Evolutionary conservation across 2,329 filamentous ascomycete genomes (phyloP).

Genomic region (Hypoxylon sp.): DNA sequence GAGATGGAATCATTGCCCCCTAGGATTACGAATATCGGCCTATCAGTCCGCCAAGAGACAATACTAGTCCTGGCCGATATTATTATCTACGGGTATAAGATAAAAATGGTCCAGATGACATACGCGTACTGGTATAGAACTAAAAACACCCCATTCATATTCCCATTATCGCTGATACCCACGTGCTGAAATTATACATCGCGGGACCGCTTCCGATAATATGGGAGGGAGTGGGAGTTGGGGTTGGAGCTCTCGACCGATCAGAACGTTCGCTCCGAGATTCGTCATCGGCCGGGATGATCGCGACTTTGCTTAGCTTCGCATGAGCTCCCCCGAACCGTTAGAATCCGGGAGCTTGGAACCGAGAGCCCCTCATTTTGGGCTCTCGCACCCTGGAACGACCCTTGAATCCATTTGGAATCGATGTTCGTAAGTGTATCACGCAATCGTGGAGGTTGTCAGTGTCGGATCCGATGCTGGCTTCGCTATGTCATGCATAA

Average conservation of each 20-base stretch:
- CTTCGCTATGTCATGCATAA: slow-evolving; percentile 32
- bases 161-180: slow-evolving; percentile 8
- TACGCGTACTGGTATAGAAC: slow-evolving; percentile 13
- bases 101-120: slow-evolving; percentile 12
- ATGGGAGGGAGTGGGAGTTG: slow-evolving; percentile 19
- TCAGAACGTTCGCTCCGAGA: slow-evolving; percentile 31
- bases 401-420: slow-evolving; percentile 35
- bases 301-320: slow-evolving; percentile 41
- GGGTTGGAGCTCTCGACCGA: slow-evolving; percentile 35
- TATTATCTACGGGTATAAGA: slow-evolving; percentile 22
- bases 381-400: not conserved
- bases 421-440: slow-evolving; percentile 33
- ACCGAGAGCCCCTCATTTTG: slow-evolving; percentile 21
- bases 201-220: slow-evolving; percentile 25
- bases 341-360: slow-evolving; percentile 35
- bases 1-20: slow-evolving; percentile 42
- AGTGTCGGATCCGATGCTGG: slow-evolving; percentile 33
- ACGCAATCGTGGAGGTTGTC: slow-evolving; percentile 40
- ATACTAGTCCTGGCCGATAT: slow-evolving; percentile 14
- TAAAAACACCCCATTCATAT: slow-evolving; percentile 11
- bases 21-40: slow-evolving; percentile 44
- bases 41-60: slow-evolving; percentile 22
- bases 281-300: slow-evolving; percentile 46
- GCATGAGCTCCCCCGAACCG: slow-evolving; percentile 14
- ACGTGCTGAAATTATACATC: slow-evolving; percentile 7